Evolutionary conservation across 2,329 filamentous ascomycete species (phyloP), one percentile per base, ranked within the genome.

Genomic region (Monilinia aucupariae): DNA sequence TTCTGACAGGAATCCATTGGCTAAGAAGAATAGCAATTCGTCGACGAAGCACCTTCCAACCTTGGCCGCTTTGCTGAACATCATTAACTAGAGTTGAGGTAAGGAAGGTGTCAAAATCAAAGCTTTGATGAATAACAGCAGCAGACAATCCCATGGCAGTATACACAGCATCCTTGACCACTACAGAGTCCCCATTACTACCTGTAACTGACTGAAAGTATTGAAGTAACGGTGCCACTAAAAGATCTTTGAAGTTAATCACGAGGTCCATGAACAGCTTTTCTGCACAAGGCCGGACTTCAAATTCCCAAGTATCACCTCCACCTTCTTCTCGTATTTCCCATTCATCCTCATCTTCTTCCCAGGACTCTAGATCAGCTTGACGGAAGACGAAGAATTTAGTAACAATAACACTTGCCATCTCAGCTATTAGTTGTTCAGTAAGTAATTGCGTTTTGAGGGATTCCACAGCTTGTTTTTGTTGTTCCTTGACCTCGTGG

Each of bases 321-420:
- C 90, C 85, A 65, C 88, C 89, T 71, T 96, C 91, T 78, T 97
- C 92, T 70, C 88, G 86, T 67, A 90, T 87, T 75, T 97, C 93
- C 92, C 94, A 99, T 61, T 96, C 92, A 74, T 99, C 91, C 0
- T 93, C 91, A 64, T 96, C 92, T 72, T 96, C 89, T 73, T 96
- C 89, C 94, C 94, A 99, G 64, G 91, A 89, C 66, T 91, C 86
- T 0, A 97, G 82, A 75, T 99, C 94, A 59, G 86, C 85, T 64
- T 89, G 84, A 41, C 91, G 85, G 74, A 97, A 94, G 45, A 94
- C 83, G 73, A 99, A 94, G 68, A 96, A 91, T 70, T 89, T 87
- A 0, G 89, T 91, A 59, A 99, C 90, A 62, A 96, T 85, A 15
- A 88, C 81, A 68, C 94, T 91, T 73, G 94, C 91, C 68, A 96